Conservation (phyloP, 345 rosid genomes). For the Acer yangbiense region DNA sequence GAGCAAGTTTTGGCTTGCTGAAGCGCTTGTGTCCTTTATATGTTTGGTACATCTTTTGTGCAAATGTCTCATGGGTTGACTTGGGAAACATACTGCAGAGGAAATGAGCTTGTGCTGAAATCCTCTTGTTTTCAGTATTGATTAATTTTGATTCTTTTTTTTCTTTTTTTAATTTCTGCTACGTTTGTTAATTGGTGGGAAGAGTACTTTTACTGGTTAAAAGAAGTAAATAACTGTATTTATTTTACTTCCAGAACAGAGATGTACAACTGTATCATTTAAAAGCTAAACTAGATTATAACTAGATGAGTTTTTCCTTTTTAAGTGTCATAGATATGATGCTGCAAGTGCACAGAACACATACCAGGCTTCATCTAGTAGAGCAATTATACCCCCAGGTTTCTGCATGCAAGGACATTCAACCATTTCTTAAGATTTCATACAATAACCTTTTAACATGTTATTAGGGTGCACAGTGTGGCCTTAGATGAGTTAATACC, state of each 20-base stretch:
- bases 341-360: conserved; percentile 21
- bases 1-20: conserved; percentile 75
- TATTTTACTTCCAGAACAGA: not conserved
- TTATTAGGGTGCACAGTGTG: conserved; percentile 12
- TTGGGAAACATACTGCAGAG: conserved; percentile 78
- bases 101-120: not conserved
- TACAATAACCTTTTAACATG: not conserved
- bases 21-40: conserved; percentile 72
- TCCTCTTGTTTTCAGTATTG: conserved; percentile 1
- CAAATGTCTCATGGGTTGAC: conserved; percentile 83
- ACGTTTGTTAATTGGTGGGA: not conserved
- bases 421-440: conserved; percentile 4
- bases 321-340: not conserved
- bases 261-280: not conserved
- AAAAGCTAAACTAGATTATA: conserved; percentile 5
- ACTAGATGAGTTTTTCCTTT: not conserved
- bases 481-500: conserved; percentile 33
- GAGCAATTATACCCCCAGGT: conserved; percentile 80
- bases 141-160: not conserved
- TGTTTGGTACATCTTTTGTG: conserved; percentile 78
- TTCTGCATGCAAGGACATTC: conserved; percentile 50
- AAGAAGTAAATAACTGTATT: not conserved
- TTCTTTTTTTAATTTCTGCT: not conserved
- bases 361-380: conserved; percentile 83
- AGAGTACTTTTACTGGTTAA: not conserved